Percentiles rank a stretch among this genome's conserved stretches.
Evolutionary conservation across 75 land plant species (phyloP).

Genomic region (Azolla pinnata): DNA sequence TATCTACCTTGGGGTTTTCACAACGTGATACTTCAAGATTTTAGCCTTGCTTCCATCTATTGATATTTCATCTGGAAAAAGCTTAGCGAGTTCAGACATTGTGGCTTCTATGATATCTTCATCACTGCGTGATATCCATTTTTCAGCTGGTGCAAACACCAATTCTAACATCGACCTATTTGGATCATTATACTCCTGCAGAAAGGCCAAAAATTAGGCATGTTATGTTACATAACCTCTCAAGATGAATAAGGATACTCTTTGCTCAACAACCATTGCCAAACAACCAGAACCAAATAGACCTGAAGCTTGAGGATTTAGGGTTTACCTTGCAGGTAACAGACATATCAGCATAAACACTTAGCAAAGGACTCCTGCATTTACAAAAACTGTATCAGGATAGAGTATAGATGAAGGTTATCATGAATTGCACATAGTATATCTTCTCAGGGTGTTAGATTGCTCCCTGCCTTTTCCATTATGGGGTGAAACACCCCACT

Average conservation of each 20-base stretch:
- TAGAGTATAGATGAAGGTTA: too few relatives aligned
- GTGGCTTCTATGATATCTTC: slow-evolving; percentile 89
- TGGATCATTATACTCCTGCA: slow-evolving; percentile 88
- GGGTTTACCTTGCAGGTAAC: slow-evolving; percentile 80
- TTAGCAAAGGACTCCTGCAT: slow-evolving; percentile 77
- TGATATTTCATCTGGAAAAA: slow-evolving; percentile 93
- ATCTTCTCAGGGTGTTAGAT: too few relatives aligned
- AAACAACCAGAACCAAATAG: too few relatives aligned
- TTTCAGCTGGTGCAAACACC: slow-evolving; percentile 97
- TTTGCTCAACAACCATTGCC: too few relatives aligned
- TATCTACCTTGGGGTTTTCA: slow-evolving; percentile 85
- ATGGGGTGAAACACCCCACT: too few relatives aligned
- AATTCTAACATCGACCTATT: slow-evolving; percentile 93
- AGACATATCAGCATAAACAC: slow-evolving; percentile 99
- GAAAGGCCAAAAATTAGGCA: neutral
- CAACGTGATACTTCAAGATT: slow-evolving; percentile 86
- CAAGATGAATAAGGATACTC: too few relatives aligned
- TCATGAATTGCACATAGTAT: too few relatives aligned
- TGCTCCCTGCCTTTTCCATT: too few relatives aligned
- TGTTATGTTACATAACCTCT: too few relatives aligned
- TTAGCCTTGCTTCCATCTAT: slow-evolving; percentile 94
- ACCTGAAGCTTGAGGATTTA: too few relatives aligned
- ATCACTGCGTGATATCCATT: slow-evolving; percentile 88
- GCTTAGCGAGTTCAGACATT: slow-evolving; percentile 78
- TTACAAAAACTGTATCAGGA: too few relatives aligned